Evolutionary conservation across 352 stramenopile species (phyloP), one percentile per base, ranked within the genome.

Genomic region (Bremia lactucae): DNA sequence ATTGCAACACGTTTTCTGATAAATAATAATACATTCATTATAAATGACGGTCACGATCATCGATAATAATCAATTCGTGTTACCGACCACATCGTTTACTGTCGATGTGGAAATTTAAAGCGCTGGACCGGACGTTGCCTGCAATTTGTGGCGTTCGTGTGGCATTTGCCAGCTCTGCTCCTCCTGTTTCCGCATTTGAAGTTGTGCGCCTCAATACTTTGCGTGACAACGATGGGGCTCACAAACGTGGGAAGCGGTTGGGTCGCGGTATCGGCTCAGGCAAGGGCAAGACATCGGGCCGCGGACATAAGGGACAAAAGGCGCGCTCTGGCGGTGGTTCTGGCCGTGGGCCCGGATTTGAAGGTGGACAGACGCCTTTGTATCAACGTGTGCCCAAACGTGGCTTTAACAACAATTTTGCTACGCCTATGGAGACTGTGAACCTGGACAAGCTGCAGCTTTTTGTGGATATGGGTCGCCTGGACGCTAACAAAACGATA

Each of bases 261-360:
- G 92, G 92, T 52, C 75, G 91, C 33, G 92, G 91, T 41, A 94
- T 94, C 42, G 91, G 92, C 36, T 96, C 84, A 0, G 90, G 90
- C 53, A 87, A 85, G 49, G 92, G 92, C 42, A 97, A 97, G 64
- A 99, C 95, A 6, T 96, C 68, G 21, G 95, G 95, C 7, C 75
- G 88, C 24, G 96, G 96, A 36, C 95, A 98, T 66, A 99, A 99
- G 68, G 95, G 95, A 42, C 91, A 97, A 65, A 98, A 98, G 70
- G 74, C 94, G 20, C 78, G 96, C 36, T 68, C 72, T 9, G 95
- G 95, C 10, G 83, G 85, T 6, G 75, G 87, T 18, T 64, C 76
- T 0, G 76, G 76, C 4, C 76, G 76, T 18, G 82, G 93, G 0
- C 75, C 84, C 18, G 88, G 83, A 21, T 99, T 99, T 55, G 96